Percentiles rank a stretch among this genome's conserved stretches.
These are phyloP conservation scores for Paramecium caudatum DNA, from an alignment of 73 alveolate genomes.

Conservation along the genomic window DNA sequence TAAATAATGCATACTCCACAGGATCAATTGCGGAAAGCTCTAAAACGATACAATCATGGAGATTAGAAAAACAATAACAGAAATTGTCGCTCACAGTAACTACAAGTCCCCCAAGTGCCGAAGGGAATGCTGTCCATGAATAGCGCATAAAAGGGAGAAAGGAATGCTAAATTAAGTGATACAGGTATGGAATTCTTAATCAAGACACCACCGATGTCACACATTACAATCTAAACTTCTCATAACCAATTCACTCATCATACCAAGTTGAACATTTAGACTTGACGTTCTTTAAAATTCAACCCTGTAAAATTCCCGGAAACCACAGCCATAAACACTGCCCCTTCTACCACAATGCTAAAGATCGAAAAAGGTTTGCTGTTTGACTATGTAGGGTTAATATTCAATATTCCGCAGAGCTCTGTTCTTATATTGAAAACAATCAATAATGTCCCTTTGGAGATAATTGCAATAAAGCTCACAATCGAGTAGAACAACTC, in stretches of 20 bases:
- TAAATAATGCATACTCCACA: not conserved
- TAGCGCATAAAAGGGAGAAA: constrained; percentile 39
- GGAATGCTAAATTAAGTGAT: constrained; percentile 57
- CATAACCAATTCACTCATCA: not conserved
- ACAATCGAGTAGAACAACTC: constrained; percentile 91
- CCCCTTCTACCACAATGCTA: constrained; percentile 81
- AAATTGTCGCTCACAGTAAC: constrained; percentile 17
- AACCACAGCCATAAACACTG: constrained; percentile 89
- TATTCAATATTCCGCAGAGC: constrained; percentile 79
- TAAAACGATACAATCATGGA: not conserved
- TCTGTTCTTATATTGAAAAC: constrained; percentile 84
- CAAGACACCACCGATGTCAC: constrained; percentile 63
- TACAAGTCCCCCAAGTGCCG: constrained; percentile 54
- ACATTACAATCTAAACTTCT: constrained; percentile 53
- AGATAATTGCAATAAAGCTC: constrained; percentile 87
- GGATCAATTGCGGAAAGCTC: not conserved
- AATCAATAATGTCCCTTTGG: constrained; percentile 83
- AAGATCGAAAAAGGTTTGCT: constrained; percentile 84
- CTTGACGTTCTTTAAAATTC: constrained; percentile 79
- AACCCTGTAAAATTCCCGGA: constrained; percentile 81
- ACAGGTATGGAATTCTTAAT: constrained; percentile 40
- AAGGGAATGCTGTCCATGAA: constrained; percentile 57
- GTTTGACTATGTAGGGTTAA: constrained; percentile 38
- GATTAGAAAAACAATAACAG: not conserved
- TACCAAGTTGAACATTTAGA: constrained; percentile 75